These are phyloP conservation scores for cucumber (Cucumis sativus) DNA, from an alignment of 306 rosid species.

Conservation along the genomic window DNA sequence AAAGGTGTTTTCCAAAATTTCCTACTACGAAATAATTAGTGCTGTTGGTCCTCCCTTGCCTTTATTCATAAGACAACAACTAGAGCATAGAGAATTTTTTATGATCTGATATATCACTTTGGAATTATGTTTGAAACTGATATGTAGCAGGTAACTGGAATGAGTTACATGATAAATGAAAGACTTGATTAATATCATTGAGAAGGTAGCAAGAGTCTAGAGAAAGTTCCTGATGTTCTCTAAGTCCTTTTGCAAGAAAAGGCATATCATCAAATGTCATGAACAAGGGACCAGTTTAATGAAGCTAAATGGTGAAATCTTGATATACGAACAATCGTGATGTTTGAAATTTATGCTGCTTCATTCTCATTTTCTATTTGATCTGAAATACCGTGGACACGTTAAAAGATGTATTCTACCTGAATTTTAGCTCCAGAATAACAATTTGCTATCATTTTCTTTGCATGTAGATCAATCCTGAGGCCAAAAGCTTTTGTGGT, in stretches of 20 bases:
- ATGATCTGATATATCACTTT: not conserved
- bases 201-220: not conserved
- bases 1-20: not conserved
- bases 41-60: not conserved
- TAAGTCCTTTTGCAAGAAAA: not conserved
- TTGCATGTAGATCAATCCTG: too few relatives aligned
- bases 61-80: not conserved
- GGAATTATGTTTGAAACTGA: not conserved
- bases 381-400: not conserved
- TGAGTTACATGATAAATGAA: not conserved
- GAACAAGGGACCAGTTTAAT: not conserved
- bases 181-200: not conserved
- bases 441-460: too few relatives aligned
- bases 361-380: not conserved
- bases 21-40: not conserved
- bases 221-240: not conserved
- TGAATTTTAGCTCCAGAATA: not conserved
- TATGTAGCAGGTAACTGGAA: not conserved
- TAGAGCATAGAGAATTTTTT: not conserved
- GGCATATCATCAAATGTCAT: not conserved
- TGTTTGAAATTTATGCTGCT: not conserved
- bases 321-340: not conserved
- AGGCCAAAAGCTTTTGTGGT: conserved; percentile 12
- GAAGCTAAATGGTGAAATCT: not conserved
- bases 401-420: not conserved